These are phyloP conservation scores for Trichoderma breve DNA, from an alignment of 2,329 filamentous ascomycete genomes.

Conservation along the genomic window DNA sequence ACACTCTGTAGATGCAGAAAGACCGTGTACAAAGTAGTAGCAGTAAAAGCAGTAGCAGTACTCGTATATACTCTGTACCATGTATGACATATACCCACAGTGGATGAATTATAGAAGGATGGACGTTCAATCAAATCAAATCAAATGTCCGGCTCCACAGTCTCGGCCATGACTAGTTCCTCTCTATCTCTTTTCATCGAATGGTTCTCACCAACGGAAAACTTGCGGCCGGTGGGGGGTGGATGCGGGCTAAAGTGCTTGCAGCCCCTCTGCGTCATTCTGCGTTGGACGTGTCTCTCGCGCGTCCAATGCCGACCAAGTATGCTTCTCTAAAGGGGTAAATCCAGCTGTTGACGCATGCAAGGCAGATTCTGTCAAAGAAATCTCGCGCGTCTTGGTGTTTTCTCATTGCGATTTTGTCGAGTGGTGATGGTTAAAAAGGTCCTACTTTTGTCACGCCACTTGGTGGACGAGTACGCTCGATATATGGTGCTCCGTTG, in stretches of 20 bases:
- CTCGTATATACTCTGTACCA: not conserved
- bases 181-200: not conserved
- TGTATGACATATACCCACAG: conserved; percentile 8
- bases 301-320: not conserved
- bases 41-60: not conserved
- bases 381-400: not conserved
- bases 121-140: not conserved
- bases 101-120: not conserved
- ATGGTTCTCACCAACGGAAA: not conserved
- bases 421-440: not conserved
- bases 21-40: not conserved
- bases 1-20: not conserved
- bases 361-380: not conserved
- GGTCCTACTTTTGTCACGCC: not conserved
- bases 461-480: no score
- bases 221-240: not conserved
- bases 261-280: not conserved
- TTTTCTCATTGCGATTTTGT: not conserved
- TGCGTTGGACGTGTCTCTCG: not conserved
- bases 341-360: not conserved
- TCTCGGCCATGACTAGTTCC: not conserved
- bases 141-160: conserved; percentile 2
- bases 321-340: not conserved
- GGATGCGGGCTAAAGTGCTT: not conserved
- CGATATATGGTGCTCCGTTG: not conserved